Percentiles rank a stretch among this genome's conserved stretches.
These are phyloP conservation scores for Colletotrichum melonis DNA, from an alignment of 2,329 filamentous ascomycete genomes.

Conservation along the genomic window DNA sequence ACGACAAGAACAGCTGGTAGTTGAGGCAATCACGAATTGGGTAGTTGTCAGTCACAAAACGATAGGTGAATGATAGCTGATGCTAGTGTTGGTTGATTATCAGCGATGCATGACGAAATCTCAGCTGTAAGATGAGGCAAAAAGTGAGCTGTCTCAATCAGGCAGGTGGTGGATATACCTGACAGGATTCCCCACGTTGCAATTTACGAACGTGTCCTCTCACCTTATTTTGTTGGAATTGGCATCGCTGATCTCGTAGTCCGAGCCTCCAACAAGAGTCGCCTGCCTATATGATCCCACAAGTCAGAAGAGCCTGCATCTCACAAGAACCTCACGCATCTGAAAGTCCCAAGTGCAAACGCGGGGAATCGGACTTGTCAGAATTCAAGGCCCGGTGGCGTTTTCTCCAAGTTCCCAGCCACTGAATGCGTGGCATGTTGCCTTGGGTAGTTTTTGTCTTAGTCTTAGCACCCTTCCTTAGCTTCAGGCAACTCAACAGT, in stretches of 20 bases:
- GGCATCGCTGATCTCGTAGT: neutral
- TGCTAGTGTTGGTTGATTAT: neutral
- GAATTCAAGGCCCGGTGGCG: neutral
- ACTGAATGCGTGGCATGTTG: neutral
- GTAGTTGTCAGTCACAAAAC: neutral
- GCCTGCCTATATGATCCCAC: too few species aligned
- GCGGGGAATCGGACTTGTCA: neutral
- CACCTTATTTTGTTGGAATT: neutral
- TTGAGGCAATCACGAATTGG: neutral
- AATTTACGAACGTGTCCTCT: constrained; percentile 34
- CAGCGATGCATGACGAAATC: constrained; percentile 18
- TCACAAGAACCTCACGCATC: neutral
- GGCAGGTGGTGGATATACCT: constrained; percentile 26
- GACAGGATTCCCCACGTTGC: constrained; percentile 22
- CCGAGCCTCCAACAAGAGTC: neutral
- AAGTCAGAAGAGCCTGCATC: neutral
- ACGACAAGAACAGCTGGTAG: neutral
- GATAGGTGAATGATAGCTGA: neutral
- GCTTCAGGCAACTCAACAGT: neutral
- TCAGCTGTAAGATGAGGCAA: constrained; percentile 17
- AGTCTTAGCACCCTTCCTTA: neutral
- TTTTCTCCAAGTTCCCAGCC: neutral
- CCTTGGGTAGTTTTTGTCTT: neutral
- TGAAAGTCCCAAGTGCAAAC: neutral
- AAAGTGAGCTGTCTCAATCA: constrained; percentile 23